Conservation (phyloP, 2,329 filamentous ascomycete genomes). For the Aspergillus floridensis region DNA sequence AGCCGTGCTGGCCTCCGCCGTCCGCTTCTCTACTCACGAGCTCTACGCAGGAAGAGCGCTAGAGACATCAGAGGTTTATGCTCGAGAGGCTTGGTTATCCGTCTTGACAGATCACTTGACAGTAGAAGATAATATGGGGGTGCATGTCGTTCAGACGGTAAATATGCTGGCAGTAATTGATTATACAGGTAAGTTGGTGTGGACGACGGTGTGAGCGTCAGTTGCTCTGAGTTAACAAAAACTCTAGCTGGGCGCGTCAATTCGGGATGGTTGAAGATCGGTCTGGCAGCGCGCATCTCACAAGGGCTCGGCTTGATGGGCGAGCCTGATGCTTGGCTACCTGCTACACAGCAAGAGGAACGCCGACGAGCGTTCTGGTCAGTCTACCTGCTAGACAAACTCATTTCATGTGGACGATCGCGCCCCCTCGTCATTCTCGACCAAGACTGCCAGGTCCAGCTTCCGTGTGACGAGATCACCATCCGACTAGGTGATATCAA, state of each 20-base stretch:
- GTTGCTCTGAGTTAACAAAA: neutral
- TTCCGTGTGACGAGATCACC: constrained; percentile 25
- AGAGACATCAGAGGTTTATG: constrained; percentile 28
- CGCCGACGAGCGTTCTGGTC: constrained; percentile 32
- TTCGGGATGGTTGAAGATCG: constrained; percentile 40
- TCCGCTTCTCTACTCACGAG: constrained; percentile 30
- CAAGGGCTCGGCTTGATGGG: constrained; percentile 35
- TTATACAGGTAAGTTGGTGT: no score
- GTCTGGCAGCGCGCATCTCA: constrained; percentile 61
- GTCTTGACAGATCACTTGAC: constrained; percentile 37
- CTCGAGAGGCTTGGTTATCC: constrained; percentile 33
- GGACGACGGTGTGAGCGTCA: no score
- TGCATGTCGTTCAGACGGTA: constrained; percentile 39
- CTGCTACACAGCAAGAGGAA: constrained; percentile 28
- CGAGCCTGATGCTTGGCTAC: constrained; percentile 18
- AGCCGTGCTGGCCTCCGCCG: constrained; percentile 32
- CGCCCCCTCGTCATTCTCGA: constrained; percentile 22
- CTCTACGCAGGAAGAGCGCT: constrained; percentile 25
- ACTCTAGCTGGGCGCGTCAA: constrained; percentile 29
- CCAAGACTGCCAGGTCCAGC: constrained; percentile 26
- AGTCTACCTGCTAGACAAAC: constrained; percentile 30
- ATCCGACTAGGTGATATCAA: constrained; percentile 18
- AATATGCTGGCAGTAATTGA: constrained; percentile 30
- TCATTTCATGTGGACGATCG: constrained; percentile 27
- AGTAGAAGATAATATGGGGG: constrained; percentile 29